Conservation (phyloP, 176 grass and related monocot genomes). For the Olyra latifolia region DNA sequence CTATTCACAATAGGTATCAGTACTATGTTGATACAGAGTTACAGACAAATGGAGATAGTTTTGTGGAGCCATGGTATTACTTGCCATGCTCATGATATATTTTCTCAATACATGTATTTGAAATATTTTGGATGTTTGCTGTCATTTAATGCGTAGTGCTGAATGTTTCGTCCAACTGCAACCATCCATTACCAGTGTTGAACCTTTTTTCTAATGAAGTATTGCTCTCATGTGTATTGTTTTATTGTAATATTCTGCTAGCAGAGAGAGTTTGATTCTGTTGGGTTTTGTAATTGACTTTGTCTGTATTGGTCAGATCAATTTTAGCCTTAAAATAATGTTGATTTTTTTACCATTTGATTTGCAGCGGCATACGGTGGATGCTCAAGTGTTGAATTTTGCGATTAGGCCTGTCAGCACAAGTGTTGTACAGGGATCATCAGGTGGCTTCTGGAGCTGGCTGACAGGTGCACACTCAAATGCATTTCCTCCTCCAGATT, state of each 20-base stretch:
- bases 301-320: not conserved
- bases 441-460: slow-evolving; percentile 75
- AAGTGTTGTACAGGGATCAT: slow-evolving; percentile 55
- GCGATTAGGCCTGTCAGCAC: slow-evolving; percentile 65
- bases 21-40: slow-evolving; percentile 1
- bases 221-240: not conserved
- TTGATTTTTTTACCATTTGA: slow-evolving; percentile 20
- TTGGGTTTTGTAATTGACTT: not conserved
- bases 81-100: not conserved
- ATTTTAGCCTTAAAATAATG: not conserved
- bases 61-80: not conserved
- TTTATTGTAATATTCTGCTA: not conserved
- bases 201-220: not conserved
- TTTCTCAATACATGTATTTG: not conserved
- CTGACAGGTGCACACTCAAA: slow-evolving; percentile 69
- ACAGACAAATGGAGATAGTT: not conserved
- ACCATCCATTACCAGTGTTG: not conserved
- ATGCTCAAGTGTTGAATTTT: slow-evolving; percentile 47
- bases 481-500: slow-evolving; percentile 70
- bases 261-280: slow-evolving; percentile 10
- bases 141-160: not conserved
- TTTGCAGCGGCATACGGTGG: slow-evolving; percentile 36
- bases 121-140: not conserved
- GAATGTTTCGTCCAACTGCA: not conserved
- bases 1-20: not conserved